phyloP scores from a whole-genome alignment of 2,329 filamentous ascomycete genomes.

The Colletotrichum sansevieriae region DNA sequence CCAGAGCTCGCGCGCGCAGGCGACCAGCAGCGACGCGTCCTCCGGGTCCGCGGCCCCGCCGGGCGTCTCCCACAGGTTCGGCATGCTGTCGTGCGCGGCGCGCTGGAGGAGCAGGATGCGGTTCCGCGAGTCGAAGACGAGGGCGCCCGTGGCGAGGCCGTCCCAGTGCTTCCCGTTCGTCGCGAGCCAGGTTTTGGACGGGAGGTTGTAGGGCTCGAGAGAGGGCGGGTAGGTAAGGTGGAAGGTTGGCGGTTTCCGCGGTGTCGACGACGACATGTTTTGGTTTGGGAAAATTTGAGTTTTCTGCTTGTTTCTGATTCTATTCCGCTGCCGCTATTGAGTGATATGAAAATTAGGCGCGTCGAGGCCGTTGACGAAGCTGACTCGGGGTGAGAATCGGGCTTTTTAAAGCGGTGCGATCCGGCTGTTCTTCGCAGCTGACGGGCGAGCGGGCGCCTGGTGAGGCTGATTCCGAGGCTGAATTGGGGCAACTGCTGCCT shows the following conservation, averaged over 20 bases:
- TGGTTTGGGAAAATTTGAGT: too few species aligned
- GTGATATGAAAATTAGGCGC: too few species aligned
- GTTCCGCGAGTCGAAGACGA: conserved; percentile 51
- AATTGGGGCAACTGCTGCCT: not conserved
- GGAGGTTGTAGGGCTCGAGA: conserved; percentile 42
- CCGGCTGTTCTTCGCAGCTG: not conserved
- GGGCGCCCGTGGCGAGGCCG: conserved; percentile 50
- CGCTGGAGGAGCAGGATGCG: conserved; percentile 62
- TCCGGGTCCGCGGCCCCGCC: conserved; percentile 61
- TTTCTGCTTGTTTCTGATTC: too few species aligned
- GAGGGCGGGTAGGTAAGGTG: conserved; percentile 38
- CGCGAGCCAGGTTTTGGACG: conserved; percentile 40
- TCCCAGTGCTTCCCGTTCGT: conserved; percentile 40
- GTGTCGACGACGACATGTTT: not conserved
- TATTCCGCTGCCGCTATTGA: too few species aligned
- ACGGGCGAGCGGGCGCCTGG: not conserved
- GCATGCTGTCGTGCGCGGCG: conserved; percentile 58
- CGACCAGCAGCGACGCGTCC: conserved; percentile 57
- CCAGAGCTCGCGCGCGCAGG: conserved; percentile 61
- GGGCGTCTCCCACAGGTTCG: conserved; percentile 62
- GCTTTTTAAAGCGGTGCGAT: not conserved
- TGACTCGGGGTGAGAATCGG: too few species aligned
- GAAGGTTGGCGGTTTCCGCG: conserved; percentile 32
- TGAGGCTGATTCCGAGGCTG: not conserved
- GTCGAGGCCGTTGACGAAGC: too few species aligned